Conservation (phyloP, 1,139 yeast species). For the Taphrina flavorubra region DNA sequence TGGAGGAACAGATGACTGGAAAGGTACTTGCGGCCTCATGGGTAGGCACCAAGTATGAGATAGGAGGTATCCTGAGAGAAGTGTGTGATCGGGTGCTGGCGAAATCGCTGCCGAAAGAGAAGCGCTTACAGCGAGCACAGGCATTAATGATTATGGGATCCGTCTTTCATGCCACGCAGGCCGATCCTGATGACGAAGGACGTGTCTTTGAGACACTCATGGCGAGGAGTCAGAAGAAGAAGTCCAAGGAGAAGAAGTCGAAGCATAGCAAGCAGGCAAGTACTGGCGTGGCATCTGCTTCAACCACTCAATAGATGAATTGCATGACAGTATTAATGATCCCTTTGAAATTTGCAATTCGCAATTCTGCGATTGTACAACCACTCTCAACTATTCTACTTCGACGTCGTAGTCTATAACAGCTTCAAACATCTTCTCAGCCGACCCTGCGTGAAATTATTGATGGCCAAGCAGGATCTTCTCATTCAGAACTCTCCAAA, state of each 20-base stretch:
- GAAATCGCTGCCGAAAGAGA: constrained; percentile 62
- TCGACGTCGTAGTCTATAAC: too few relatives aligned
- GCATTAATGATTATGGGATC: constrained; percentile 76
- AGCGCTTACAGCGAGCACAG: constrained; percentile 76
- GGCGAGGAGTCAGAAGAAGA: constrained; percentile 86
- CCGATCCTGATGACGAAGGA: constrained; percentile 89
- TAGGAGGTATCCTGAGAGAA: constrained; percentile 82
- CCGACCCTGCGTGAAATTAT: neutral
- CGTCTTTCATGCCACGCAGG: constrained; percentile 67
- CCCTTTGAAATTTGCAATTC: neutral
- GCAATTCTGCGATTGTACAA: too few relatives aligned
- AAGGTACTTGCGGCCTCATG: constrained; percentile 94
- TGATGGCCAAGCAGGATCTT: neutral
- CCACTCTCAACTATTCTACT: too few relatives aligned
- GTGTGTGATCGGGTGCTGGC: constrained; percentile 83
- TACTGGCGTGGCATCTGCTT: neutral
- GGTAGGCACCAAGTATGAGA: constrained; percentile 91
- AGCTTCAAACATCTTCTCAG: too few relatives aligned
- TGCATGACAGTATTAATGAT: neutral
- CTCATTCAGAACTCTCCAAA: neutral
- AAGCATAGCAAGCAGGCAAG: constrained; percentile 5
- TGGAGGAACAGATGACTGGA: constrained; percentile 69
- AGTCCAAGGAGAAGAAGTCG: constrained; percentile 53
- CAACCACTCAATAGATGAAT: neutral
- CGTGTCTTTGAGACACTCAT: constrained; percentile 87